Base-by-base conservation (phyloP, 306 rosid genomes). In the Castanea sativa region DNA sequence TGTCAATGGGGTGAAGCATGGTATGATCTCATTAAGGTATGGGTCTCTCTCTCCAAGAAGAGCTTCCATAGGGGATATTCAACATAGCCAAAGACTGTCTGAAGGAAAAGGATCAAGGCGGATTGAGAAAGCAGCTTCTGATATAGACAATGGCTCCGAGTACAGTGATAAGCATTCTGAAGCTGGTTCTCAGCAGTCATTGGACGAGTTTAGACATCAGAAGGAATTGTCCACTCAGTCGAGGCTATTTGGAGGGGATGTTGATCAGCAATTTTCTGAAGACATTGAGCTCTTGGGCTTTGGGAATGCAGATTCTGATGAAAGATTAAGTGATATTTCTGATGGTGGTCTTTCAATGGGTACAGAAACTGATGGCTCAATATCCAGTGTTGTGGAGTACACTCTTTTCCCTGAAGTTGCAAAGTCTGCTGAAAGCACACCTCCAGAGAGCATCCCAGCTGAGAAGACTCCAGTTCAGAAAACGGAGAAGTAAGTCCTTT, bases 341-440 rank as follows among this genome's bases (percentile, higher is more conserved):
- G 99, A 96, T 69, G 91, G 99, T n/a, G 99, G 84, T 78, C 98
- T 96, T 73, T 96, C 99, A 52, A 96, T 96, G 99, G 99, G 99
- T 80, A 91, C 99, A 21, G 99, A 96, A 93, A 96, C 99, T 19
- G 99, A 96, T 19, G 98, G 94, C 61, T 96, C 99, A 27, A 88
- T 93, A 43, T 73, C 89, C 81, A 93, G 99, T 76, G 90, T 92
- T 82, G 97, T 96, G 85, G 99, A 96, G 87, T 91, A 88, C 80
- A 89, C 99, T 56, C 93, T 93, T 67, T 96, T 96, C 91, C 98
- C 99, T 19, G 97, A 96, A 78, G 86, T 78, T 30, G 81, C 84
- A 67, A 95, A 90, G 85, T 81, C 89, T 76, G 74, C 78, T 73
- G 92, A 79, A 79, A 79, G 23, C 23, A 80, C 78, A 29, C 87